Evolutionary conservation across 1,139 yeast species (phyloP), one percentile per base, ranked within the genome.

Genomic region (Scheffersomyces segobiensis): DNA sequence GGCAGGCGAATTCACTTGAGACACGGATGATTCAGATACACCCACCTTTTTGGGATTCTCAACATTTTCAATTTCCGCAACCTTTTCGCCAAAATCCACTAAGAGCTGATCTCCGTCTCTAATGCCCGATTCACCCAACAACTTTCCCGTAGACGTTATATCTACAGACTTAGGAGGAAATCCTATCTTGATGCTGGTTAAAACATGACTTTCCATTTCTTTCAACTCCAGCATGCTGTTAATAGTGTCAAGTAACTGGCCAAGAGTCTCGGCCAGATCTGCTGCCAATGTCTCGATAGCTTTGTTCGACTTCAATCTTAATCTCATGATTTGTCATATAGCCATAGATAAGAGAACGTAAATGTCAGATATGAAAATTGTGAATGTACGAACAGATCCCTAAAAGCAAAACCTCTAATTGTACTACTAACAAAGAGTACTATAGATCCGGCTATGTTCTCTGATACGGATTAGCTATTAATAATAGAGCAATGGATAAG

Each of bases 81-180:
- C 26, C 50, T 6, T 48, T 5, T 42, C 49, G 14, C 52, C 57
- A 56, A 64, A 62, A 54, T 78, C 81, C 5, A 84, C 68, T 0
- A 79, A 69, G 18, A 87, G 65, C 64, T 84, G 88, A 59, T 88
- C 93, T 1, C 92, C 92, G 58, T 81, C 76, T 50, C 77, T 71
- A 17, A 88, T 75, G 1, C 86, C 87, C 14, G 81, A 63, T 6
- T 75, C 79, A 2, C 63, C 66, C 3, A 86, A 65, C 2, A 66
- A 58, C 7, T 57, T 56, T 0, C 60, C 60, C 1, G 57, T 52
- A 50, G 68, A 68, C 0, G 60, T 53, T 18, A 81, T 58, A 21
- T 74, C 76, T 2, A 88, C 61, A 2, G 74, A 62, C 61, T 76
- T 80, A 0, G 91, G 91, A 2, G 93, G 93, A 63, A 83, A 88